phyloP scores from a whole-genome alignment of 129 eudicot genomes.

The Flaveria robusta region DNA sequence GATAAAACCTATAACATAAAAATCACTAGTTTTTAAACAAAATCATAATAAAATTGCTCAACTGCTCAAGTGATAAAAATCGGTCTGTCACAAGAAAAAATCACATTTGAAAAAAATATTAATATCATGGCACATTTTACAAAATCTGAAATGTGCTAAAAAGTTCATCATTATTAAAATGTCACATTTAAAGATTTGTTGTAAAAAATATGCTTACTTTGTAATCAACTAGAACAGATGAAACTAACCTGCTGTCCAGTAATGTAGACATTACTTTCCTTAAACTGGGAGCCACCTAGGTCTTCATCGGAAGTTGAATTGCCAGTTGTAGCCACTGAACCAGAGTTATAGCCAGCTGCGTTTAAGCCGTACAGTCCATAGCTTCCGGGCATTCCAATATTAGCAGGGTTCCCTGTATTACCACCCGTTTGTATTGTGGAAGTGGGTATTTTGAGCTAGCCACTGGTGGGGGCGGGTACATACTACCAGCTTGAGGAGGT shows the following conservation, averaged over 20 bases:
- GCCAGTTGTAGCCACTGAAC: constrained; percentile 54
- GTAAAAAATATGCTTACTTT: neutral
- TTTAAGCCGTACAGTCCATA: constrained; percentile 73
- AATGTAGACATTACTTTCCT: constrained; percentile 68
- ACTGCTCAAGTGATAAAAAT: neutral
- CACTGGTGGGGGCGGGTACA: constrained; percentile 63
- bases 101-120: neutral
- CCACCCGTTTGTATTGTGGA: constrained; percentile 68
- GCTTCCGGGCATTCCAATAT: constrained; percentile 56
- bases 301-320: constrained; percentile 68
- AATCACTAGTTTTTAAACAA: neutral
- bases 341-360: constrained; percentile 52
- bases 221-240: neutral
- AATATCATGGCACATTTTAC: neutral
- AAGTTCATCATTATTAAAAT: neutral
- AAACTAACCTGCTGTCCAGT: constrained; percentile 77
- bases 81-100: neutral
- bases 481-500: constrained; percentile 68
- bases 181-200: neutral
- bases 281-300: constrained; percentile 59
- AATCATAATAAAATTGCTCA: neutral
- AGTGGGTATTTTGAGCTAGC: constrained; percentile 57
- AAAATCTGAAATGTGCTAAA: neutral
- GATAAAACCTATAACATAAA: neutral
- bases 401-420: constrained; percentile 55